Evolutionary conservation across 352 stramenopile genomes (phyloP), one percentile per base, ranked within the genome.

Genomic region (Pythium apleroticum): DNA sequence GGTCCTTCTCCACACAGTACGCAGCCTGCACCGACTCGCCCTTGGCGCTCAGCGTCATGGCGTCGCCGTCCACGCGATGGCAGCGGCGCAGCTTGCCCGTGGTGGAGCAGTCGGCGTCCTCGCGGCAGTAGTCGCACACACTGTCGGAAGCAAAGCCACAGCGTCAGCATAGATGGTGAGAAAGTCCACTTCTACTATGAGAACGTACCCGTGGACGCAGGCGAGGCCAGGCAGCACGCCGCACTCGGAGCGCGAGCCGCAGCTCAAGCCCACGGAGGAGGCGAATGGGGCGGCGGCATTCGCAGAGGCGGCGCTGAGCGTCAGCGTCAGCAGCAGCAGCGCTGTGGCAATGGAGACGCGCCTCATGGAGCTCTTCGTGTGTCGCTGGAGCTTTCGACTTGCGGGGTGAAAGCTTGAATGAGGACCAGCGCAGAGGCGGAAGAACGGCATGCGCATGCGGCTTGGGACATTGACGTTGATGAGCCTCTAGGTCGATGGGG

Each of bases 1-100:
- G 64, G 46, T 95, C 68, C 53, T 95, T 95, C 41, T 95, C 84
- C 35, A 91, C 81, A 68, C 86, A 95, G 50, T 79, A 91, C 49
- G 81, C 74, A 0, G 77, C 72, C 0, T 63, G 48, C 5, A 85
- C 77, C 3, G 39, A 46, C 54, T 86, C 60, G 14, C 71, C 71
- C 2, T 31, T 39, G 4, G 72, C 76, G 28, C 74, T 62, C 2
- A 68, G 72, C 12, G 72, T 57, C 28, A 70, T 49, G 8, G 58
- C 59, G 39, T 50, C 8, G 28, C 46, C 60, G 31, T 76, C 49
- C 35, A 80, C 59, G 24, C 78, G 53, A 62, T 80, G 74, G 60
- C 86, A 95, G n/a, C 77, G 79, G 52, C 84, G 91, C 30, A 80
- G 81, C 48, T 89, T 81, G 14, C 65, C 62, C 31, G 57, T 14